Evolutionary conservation across 2,329 filamentous ascomycete genomes (phyloP), one percentile per base, ranked within the genome.

Genomic region (Huntiella savannae): DNA sequence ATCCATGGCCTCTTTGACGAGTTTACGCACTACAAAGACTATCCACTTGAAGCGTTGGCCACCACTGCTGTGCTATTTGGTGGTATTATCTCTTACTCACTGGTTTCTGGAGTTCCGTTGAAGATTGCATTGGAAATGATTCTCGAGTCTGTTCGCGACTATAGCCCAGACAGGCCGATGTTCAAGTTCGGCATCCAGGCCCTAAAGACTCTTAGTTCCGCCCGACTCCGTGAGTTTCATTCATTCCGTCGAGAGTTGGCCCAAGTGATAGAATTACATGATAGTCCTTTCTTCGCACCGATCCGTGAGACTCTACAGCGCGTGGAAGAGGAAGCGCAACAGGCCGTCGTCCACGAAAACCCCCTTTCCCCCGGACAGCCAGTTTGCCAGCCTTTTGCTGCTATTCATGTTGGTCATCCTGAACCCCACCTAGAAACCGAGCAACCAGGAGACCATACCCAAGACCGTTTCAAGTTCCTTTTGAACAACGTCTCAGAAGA

Each of bases 151-250:
- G 86, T 98, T 17, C 74, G 84, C 52, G 86, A 94, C 52, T 84
- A 91, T 55, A 66, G 72, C 32, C 76, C 82, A 1, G 82, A 92
- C 32, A 78, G 87, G 50, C 78, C 84, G 1, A 96, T 98, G 91
- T 96, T 91, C 67, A 94, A 95, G 56, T 98, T 98, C 58, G 91
- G 92, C 8, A 71, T 98, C 10, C 91, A 98, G 59, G 91, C 91
- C 12, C 71, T 98, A 50, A 79, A 95, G 59, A 86, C 96, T 60
- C 73, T 96, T 46, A 78, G 85, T 47, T 71, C 75, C 35, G 6
- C 22, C 22, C 77, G 91, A 36, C 75, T 98, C 42, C 71, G 77
- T 4, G 91, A 98, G 58, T 98, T 91, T 91, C 85, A 86, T n/a
- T 83, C 82, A 2, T 92, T 95, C 55, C 96, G 88, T 59, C 79